Percentiles rank a stretch among this genome's conserved stretches.
Conservation (phyloP, 2,329 filamentous ascomycete species). For the Fusarium ambrosium region DNA sequence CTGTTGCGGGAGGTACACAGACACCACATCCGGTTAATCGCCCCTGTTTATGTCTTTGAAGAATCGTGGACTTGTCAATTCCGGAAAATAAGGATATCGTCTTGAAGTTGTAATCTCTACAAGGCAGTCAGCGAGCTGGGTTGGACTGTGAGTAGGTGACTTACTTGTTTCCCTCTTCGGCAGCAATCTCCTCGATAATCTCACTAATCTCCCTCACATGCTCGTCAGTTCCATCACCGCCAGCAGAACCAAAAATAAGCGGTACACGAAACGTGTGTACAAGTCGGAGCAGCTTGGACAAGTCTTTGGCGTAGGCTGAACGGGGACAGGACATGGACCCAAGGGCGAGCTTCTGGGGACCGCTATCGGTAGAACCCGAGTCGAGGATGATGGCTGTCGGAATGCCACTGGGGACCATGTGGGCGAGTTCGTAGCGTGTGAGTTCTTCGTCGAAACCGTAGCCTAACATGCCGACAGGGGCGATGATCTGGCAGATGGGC, state of each 20-base stretch:
- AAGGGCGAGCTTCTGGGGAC: conserved; percentile 58
- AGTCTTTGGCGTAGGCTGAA: conserved; percentile 57
- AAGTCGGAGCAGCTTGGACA: conserved; percentile 54
- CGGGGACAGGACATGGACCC: conserved; percentile 57
- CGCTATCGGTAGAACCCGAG: conserved; percentile 53
- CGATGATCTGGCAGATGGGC: conserved; percentile 57
- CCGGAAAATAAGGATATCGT: conserved; percentile 55
- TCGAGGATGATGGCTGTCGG: conserved; percentile 55
- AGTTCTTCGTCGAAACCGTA: conserved; percentile 59
- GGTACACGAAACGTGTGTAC: conserved; percentile 52
- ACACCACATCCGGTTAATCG: conserved; percentile 55
- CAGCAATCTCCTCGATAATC: conserved; percentile 50
- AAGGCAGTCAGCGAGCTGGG: not conserved
- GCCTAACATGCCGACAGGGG: conserved; percentile 64
- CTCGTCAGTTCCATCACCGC: conserved; percentile 61
- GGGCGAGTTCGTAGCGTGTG: conserved; percentile 42
- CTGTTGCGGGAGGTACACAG: conserved; percentile 56
- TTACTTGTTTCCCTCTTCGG: conserved; percentile 23
- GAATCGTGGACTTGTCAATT: conserved; percentile 52
- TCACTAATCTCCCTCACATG: conserved; percentile 58
- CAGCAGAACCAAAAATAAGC: conserved; percentile 60
- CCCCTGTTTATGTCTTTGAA: conserved; percentile 44
- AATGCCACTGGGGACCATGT: conserved; percentile 44
- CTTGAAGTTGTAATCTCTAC: conserved; percentile 46
- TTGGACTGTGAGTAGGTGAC: accelerated